Conservation (phyloP, 108 stramenopile species). For the Fistulifera pelliculosa region DNA sequence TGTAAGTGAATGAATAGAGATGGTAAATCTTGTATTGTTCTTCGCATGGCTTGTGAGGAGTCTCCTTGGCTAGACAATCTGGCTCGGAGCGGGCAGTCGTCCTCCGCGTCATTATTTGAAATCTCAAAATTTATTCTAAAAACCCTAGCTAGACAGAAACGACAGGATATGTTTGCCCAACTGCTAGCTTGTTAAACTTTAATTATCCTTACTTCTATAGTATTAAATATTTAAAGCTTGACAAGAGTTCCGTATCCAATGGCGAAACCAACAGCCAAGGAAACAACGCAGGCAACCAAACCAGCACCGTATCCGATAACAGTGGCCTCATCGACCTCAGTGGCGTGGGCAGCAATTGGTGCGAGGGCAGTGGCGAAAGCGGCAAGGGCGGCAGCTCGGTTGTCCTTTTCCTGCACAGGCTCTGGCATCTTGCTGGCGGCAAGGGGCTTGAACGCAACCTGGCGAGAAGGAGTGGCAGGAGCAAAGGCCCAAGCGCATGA, state of each 20-base stretch:
- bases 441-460: slow-evolving; percentile 36
- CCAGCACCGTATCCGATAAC: slow-evolving; percentile 82
- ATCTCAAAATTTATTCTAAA: too few species aligned
- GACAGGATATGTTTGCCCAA: too few species aligned
- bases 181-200: too few species aligned
- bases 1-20: too few species aligned
- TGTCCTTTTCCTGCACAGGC: slow-evolving; percentile 37
- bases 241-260: slow-evolving; percentile 87
- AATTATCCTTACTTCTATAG: too few species aligned
- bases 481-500: slow-evolving; percentile 69
- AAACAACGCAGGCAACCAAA: slow-evolving; percentile 81
- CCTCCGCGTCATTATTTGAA: too few species aligned
- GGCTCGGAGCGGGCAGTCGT: too few species aligned
- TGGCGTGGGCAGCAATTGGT: slow-evolving; percentile 67
- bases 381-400: slow-evolving; percentile 46
- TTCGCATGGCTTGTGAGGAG: too few species aligned
- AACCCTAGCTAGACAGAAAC: too few species aligned
- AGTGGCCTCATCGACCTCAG: slow-evolving; percentile 66
- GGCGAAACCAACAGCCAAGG: slow-evolving; percentile 81
- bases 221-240: slow-evolving; percentile 57
- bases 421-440: slow-evolving; percentile 36
- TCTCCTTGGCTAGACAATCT: too few species aligned
- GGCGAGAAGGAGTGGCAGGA: slow-evolving; percentile 37
- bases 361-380: slow-evolving; percentile 83
- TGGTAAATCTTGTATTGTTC: too few species aligned